phyloP scores from a whole-genome alignment of 2,329 filamentous ascomycete species.

The Talaromyces sp. region DNA sequence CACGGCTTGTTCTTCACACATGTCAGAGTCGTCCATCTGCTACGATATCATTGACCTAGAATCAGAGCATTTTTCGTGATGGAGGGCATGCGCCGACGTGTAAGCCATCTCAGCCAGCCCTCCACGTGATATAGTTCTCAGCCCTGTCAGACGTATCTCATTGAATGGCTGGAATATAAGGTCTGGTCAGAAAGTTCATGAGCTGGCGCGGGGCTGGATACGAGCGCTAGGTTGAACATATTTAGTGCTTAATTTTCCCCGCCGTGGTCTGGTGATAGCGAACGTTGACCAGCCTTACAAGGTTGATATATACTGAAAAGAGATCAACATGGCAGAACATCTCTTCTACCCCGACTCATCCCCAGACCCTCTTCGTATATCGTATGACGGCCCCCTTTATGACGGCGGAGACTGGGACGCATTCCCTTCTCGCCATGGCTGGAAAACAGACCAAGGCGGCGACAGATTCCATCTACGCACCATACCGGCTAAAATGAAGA shows the following conservation, averaged over 20 bases:
- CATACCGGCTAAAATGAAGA: not conserved
- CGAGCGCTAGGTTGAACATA: too few relatives aligned
- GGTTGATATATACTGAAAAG: too few relatives aligned
- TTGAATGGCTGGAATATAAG: not conserved
- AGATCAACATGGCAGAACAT: slow-evolving; percentile 10
- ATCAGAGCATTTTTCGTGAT: not conserved
- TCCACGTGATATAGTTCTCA: not conserved
- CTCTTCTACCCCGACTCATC: slow-evolving; percentile 1
- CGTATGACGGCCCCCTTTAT: not conserved
- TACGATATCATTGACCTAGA: not conserved
- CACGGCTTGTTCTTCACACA: not conserved
- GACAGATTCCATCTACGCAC: not conserved
- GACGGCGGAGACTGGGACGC: slow-evolving; percentile 6
- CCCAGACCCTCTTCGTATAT: not conserved
- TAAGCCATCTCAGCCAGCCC: not conserved
- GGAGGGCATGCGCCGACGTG: not conserved
- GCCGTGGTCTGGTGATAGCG: too few relatives aligned
- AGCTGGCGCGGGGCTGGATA: not conserved
- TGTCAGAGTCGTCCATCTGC: not conserved
- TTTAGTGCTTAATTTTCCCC: too few relatives aligned
- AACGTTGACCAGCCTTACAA: too few relatives aligned
- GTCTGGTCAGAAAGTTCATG: not conserved
- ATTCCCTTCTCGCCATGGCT: slow-evolving; percentile 2
- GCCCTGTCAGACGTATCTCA: not conserved
- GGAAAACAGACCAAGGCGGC: not conserved